phyloP scores from a whole-genome alignment of 2,329 filamentous ascomycete species.

The Fusarium pseudonygamai region DNA sequence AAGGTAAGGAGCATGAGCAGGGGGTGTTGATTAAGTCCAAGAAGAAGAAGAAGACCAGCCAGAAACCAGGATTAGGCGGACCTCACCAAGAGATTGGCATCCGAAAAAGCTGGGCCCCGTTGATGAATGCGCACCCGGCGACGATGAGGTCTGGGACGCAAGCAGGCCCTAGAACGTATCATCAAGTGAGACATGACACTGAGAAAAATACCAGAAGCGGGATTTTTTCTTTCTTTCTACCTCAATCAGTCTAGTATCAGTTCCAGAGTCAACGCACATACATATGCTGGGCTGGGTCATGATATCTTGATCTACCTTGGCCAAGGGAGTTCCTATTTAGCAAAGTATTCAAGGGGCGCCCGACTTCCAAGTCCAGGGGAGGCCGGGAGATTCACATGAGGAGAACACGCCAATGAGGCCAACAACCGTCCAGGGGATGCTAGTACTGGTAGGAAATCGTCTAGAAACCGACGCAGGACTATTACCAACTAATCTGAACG shows the following conservation, averaged over 20 bases:
- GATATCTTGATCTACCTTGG: background rate
- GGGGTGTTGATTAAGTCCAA: conserved; percentile 7
- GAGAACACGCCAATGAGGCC: background rate
- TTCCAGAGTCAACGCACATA: conserved; percentile 15
- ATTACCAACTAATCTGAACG: background rate
- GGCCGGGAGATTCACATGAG: conserved; percentile 18
- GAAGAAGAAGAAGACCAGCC: background rate
- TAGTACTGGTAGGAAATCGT: background rate
- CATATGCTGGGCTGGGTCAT: background rate
- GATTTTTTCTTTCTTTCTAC: background rate
- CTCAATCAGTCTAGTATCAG: conserved; percentile 14
- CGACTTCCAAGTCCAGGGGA: conserved; percentile 5
- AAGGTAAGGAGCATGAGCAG: conserved; percentile 20
- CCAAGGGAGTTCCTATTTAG: conserved; percentile 9
- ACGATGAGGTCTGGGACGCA: conserved; percentile 21
- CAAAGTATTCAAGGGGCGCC: conserved; percentile 5
- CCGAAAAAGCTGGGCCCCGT: conserved; percentile 9
- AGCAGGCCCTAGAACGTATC: conserved; percentile 14
- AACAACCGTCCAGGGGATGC: conserved; percentile 21
- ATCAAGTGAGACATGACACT: conserved; percentile 18
- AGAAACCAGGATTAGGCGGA: background rate
- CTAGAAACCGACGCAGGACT: background rate
- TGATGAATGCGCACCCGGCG: conserved; percentile 24
- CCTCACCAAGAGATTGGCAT: conserved; percentile 32
- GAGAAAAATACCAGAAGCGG: conserved; percentile 20